Conservation (phyloP, 805 yeast genomes). For the Zygoascus ofunaensis region DNA sequence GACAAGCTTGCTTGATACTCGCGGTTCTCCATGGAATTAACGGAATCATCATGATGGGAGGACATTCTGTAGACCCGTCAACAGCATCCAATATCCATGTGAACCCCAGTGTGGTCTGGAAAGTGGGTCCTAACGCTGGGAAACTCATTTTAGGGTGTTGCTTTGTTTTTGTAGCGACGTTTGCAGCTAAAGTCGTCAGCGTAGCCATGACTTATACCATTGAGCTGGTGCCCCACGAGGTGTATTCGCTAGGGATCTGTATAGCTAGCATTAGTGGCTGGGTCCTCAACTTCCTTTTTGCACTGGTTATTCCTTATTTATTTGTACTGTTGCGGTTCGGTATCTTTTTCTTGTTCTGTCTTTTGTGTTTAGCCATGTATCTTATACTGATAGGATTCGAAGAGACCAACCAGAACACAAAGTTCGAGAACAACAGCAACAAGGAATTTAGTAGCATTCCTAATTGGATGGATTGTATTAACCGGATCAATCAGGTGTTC, state of each 20-base stretch:
- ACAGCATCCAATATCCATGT: no score
- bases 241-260: constrained; percentile 6
- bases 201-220: constrained; percentile 9
- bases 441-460: no score
- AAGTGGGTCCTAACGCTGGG: constrained; percentile 2
- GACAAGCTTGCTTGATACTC: background rate
- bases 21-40: constrained; percentile 2
- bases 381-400: background rate
- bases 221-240: constrained; percentile 7
- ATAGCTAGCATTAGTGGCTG: constrained; percentile 6
- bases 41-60: background rate
- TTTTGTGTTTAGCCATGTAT: background rate
- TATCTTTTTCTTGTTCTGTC: constrained; percentile 5
- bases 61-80: constrained; percentile 2
- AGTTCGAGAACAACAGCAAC: no score
- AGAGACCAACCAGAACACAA: no score
- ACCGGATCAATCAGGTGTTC: no score
- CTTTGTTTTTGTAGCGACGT: constrained; percentile 7
- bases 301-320: constrained; percentile 5
- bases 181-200: constrained; percentile 7
- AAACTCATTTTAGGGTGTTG: constrained; percentile 7
- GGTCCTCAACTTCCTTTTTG: constrained; percentile 5
- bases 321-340: constrained; percentile 2
- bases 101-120: background rate
- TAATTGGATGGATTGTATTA: no score